These are phyloP conservation scores for Calonectria fujianensis DNA, from an alignment of 2,329 filamentous ascomycete genomes.

Conservation along the genomic window DNA sequence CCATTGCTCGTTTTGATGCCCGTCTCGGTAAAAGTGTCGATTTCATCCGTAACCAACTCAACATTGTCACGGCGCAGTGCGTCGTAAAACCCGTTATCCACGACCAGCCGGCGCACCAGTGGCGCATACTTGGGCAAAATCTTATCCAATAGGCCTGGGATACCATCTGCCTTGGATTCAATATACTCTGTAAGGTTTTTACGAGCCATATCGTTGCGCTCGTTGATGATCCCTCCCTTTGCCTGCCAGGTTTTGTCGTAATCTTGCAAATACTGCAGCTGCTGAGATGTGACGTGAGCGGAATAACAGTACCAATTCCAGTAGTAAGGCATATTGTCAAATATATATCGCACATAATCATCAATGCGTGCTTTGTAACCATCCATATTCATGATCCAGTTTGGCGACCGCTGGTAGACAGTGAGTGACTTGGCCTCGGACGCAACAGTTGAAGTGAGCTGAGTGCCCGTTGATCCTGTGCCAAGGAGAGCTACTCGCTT, in stretches of 20 bases:
- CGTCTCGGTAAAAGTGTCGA: constrained; percentile 22
- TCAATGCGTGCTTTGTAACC: constrained; percentile 19
- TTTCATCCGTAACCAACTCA: constrained; percentile 24
- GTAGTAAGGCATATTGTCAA: constrained; percentile 39
- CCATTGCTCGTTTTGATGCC: constrained; percentile 31
- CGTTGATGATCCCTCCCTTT: constrained; percentile 32
- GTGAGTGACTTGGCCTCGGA: constrained; percentile 31
- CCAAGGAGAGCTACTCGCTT: constrained; percentile 34
- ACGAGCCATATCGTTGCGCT: constrained; percentile 35
- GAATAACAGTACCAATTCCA: constrained; percentile 42
- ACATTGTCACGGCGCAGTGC: constrained; percentile 29
- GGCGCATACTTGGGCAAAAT: constrained; percentile 28
- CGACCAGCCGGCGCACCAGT: constrained; percentile 35
- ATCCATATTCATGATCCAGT: constrained; percentile 40
- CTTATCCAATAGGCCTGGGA: constrained; percentile 32
- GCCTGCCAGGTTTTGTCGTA: constrained; percentile 32
- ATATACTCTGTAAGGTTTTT: constrained; percentile 32
- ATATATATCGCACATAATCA: constrained; percentile 24
- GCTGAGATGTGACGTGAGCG: constrained; percentile 36
- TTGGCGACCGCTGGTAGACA: constrained; percentile 35
- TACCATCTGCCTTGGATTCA: constrained; percentile 31
- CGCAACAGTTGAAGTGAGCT: constrained; percentile 24
- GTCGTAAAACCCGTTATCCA: constrained; percentile 40
- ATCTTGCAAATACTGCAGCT: constrained; percentile 32
- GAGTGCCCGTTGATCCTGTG: constrained; percentile 34